phyloP scores from a whole-genome alignment of 2,329 filamentous ascomycete species.

The Aspergillus sp. region DNA sequence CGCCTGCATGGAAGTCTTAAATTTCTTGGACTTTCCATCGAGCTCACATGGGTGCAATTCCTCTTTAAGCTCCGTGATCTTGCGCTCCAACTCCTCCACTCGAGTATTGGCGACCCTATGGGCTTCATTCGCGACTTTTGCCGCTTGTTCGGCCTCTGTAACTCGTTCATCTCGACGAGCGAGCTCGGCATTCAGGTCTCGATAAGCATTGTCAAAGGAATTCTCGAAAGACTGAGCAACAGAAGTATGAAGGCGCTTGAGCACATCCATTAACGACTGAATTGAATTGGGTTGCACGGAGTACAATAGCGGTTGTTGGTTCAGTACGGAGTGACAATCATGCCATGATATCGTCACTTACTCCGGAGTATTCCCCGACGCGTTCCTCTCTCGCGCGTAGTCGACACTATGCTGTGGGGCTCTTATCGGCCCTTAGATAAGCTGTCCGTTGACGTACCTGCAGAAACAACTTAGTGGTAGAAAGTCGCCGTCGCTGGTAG shows the following conservation, averaged over 20 bases:
- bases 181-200: slow-evolving; percentile 16
- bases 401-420: not conserved
- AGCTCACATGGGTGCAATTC: slow-evolving; percentile 13
- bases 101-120: slow-evolving; percentile 9
- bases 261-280: slow-evolving; percentile 20
- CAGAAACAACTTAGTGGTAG: not conserved
- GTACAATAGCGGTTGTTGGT: not conserved
- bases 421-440: not conserved
- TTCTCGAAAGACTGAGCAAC: slow-evolving; percentile 19
- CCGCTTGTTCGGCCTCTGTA: slow-evolving; percentile 15
- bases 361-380: not conserved
- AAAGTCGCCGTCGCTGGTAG: not conserved
- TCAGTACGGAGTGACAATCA: no score
- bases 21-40: slow-evolving; percentile 8
- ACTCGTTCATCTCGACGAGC: slow-evolving; percentile 13
- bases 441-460: not conserved
- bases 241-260: slow-evolving; percentile 23
- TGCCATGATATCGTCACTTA: no score
- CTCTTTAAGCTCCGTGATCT: slow-evolving; percentile 14
- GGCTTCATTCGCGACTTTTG: slow-evolving; percentile 13
- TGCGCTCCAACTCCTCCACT: slow-evolving; percentile 14
- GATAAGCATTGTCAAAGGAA: slow-evolving; percentile 22
- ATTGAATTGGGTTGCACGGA: not conserved
- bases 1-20: slow-evolving; percentile 14
- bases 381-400: not conserved